Evolutionary conservation across 2,329 filamentous ascomycete genomes (phyloP).

Genomic region (Achaetomium macrosporum): DNA sequence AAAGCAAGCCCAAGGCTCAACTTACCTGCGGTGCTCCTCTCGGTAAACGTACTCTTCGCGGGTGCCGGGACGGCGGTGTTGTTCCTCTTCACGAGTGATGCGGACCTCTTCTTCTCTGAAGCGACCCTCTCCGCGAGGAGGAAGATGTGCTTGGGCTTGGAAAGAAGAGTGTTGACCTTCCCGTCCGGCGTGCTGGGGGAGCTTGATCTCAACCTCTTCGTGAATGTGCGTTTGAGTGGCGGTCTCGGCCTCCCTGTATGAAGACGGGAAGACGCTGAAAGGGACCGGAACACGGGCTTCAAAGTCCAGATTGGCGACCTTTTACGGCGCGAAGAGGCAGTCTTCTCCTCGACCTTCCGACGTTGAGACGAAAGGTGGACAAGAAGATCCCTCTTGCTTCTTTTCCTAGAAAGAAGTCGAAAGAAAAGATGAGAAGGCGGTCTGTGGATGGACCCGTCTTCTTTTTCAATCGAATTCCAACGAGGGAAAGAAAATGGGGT

Average conservation of each 20-base stretch:
- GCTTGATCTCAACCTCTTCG: conserved; percentile 84
- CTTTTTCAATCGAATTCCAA: conserved; percentile 29
- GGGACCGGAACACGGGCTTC: conserved; percentile 98
- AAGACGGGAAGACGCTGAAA: conserved; percentile 72
- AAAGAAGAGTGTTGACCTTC: conserved; percentile 87
- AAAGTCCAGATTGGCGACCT: conserved; percentile 99
- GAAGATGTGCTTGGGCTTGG: conserved; percentile 55
- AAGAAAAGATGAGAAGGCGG: conserved; percentile 41
- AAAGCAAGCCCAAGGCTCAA: conserved; percentile 19
- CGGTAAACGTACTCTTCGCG: conserved; percentile 45
- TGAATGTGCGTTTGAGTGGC: conserved; percentile 56
- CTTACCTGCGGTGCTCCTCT: conserved; percentile 49
- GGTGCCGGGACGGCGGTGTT: conserved; percentile 65
- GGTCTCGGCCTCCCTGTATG: conserved; percentile 32
- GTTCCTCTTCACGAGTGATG: conserved; percentile 73
- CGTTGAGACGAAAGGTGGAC: conserved; percentile 53
- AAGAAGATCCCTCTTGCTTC: conserved; percentile 47
- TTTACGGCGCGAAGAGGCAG: conserved; percentile 41
- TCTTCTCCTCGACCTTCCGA: conserved; percentile 42
- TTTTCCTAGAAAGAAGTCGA: conserved; percentile 40
- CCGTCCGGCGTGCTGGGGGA: conserved; percentile 86
- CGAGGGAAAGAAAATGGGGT: conserved; percentile 14
- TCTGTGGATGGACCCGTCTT: conserved; percentile 30
- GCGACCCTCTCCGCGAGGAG: conserved; percentile 54
- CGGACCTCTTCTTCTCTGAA: conserved; percentile 78